Percentiles rank a stretch among this genome's conserved stretches.
These are phyloP conservation scores for Coriolopsis trogii DNA, from an alignment of 1,284 basidiomycete genomes.

Conservation along the genomic window DNA sequence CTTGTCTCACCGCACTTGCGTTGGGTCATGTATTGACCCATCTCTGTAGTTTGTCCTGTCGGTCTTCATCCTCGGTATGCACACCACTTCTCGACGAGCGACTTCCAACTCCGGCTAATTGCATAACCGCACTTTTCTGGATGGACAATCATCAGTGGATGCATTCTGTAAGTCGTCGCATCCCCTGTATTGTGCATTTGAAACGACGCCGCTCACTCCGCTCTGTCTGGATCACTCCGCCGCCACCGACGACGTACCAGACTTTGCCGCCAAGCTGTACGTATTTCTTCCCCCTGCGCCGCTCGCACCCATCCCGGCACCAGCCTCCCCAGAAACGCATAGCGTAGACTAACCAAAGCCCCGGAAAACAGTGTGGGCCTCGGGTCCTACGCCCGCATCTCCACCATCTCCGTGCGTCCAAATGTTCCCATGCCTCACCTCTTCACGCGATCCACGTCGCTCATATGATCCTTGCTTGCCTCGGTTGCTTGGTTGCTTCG, in stretches of 20 bases:
- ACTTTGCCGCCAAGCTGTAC: conserved; percentile 25
- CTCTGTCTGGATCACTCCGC: background rate
- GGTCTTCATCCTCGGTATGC: conserved; percentile 13
- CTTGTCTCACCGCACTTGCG: background rate
- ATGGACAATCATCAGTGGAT: conserved; percentile 13
- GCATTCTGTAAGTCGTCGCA: conserved; percentile 17
- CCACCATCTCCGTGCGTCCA: conserved; percentile 21
- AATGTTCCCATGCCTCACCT: background rate
- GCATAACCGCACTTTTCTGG: no score
- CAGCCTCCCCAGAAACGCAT: no score
- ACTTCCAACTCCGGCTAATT: background rate
- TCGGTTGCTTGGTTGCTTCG: background rate
- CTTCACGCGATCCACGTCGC: background rate
- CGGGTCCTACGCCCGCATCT: conserved; percentile 15
- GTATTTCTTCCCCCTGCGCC: background rate
- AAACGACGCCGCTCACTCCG: background rate
- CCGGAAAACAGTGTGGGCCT: conserved; percentile 11
- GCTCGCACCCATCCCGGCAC: no score
- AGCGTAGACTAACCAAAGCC: background rate
- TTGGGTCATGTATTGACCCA: background rate
- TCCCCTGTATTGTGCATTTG: background rate
- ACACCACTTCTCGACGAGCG: background rate
- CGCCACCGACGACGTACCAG: conserved; percentile 2
- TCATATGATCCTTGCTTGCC: background rate
- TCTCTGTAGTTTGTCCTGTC: conserved; percentile 8